phyloP scores from a whole-genome alignment of 1,284 basidiomycete species.

The Amylostereum areolatum region DNA sequence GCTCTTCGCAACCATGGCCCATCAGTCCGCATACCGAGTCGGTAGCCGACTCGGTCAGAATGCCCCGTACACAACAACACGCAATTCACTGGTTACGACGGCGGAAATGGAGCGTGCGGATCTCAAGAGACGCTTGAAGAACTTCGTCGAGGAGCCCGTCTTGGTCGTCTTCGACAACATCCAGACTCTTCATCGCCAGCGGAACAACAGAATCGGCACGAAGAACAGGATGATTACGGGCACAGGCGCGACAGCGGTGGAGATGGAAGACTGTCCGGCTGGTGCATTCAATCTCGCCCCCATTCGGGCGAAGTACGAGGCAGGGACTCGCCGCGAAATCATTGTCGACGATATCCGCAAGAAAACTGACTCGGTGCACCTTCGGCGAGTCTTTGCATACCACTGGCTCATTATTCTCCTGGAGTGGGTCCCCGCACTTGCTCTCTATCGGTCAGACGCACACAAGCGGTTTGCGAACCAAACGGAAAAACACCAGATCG shows the following conservation, averaged over 20 bases:
- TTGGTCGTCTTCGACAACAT: conserved; percentile 9
- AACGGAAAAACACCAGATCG: neutral
- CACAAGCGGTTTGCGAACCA: no score
- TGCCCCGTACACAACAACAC: conserved; percentile 7
- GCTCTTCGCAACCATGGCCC: conserved; percentile 9
- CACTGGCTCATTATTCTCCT: conserved; percentile 8
- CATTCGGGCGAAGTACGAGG: neutral
- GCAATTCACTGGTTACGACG: conserved; percentile 4
- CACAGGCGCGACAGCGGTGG: conserved; percentile 7
- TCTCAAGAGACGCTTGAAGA: neutral
- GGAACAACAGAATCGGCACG: conserved; percentile 5
- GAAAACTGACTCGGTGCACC: conserved; percentile 6
- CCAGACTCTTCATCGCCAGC: neutral
- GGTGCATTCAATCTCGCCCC: conserved; percentile 3
- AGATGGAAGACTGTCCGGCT: conserved; percentile 5
- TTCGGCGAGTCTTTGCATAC: neutral
- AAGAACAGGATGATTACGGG: conserved; percentile 11
- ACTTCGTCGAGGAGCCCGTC: neutral
- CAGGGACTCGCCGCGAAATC: conserved; percentile 1
- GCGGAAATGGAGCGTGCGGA: neutral
- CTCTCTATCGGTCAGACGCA: neutral
- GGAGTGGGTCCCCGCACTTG: conserved; percentile 6
- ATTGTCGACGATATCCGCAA: conserved; percentile 2
- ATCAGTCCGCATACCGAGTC: conserved; percentile 10
- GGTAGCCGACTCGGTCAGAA: conserved; percentile 8